Percentiles rank a stretch among this genome's conserved stretches.
Conservation (phyloP, 1,139 yeast species). For the Arxiozyma bovina region DNA sequence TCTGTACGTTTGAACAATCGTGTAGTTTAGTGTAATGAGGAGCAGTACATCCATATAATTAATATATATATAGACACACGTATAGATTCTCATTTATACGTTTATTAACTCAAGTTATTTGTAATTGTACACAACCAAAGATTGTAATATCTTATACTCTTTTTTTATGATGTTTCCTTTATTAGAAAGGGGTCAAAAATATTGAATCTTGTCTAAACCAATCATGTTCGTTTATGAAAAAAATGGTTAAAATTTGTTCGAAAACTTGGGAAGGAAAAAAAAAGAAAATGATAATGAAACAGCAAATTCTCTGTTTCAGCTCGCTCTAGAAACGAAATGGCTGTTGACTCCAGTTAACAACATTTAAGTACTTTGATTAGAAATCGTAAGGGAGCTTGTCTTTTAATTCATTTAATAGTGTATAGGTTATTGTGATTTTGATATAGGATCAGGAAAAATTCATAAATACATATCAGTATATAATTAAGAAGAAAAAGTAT, state of each 20-base stretch:
- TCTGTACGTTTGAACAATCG: constrained; percentile 41
- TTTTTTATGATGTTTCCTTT: too few species aligned
- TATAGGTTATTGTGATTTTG: not conserved
- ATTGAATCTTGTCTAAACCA: not conserved
- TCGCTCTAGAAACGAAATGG: not conserved
- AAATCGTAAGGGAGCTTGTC: too few species aligned
- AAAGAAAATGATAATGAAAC: not conserved
- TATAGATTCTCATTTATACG: not conserved
- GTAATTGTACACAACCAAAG: not conserved
- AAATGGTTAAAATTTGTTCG: not conserved
- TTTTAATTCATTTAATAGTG: not conserved
- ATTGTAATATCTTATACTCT: too few species aligned
- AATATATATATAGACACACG: too few species aligned
- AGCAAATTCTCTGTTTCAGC: not conserved
- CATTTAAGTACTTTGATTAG: not conserved
- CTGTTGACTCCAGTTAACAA: not conserved
- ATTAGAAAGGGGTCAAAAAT: not conserved
- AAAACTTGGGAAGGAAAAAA: not conserved
- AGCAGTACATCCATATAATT: not conserved
- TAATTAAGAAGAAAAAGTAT: too few species aligned
- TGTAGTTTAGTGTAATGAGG: constrained; percentile 9
- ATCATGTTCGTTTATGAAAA: not conserved
- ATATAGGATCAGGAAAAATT: not conserved
- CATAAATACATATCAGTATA: too few species aligned
- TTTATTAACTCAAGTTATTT: not conserved